Conservation (phyloP, 306 rosid species). For the Mimosa bimucronata region DNA sequence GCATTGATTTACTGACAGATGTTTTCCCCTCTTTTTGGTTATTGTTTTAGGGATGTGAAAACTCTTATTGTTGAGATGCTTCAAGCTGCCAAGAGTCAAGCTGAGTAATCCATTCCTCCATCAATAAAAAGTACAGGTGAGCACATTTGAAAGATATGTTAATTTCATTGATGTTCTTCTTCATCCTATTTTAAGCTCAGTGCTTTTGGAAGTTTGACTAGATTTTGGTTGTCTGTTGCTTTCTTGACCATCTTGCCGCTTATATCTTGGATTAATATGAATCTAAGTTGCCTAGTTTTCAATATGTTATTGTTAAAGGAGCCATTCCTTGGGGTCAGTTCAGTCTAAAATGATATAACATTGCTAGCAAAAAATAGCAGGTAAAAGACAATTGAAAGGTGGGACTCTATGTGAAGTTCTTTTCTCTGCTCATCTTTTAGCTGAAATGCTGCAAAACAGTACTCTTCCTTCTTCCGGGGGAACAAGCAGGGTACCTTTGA, state of each 20-base stretch:
- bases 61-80: constrained; percentile 96
- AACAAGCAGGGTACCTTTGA: constrained; percentile 30
- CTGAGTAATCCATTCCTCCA: constrained; percentile 43
- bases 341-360: neutral
- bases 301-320: constrained; percentile 7
- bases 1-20: neutral
- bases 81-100: constrained; percentile 70
- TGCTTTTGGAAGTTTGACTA: constrained; percentile 11
- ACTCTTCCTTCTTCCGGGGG: constrained; percentile 25
- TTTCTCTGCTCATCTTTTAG: constrained; percentile 31
- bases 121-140: constrained; percentile 41
- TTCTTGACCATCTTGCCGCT: neutral
- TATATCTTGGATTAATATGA: constrained; percentile 12
- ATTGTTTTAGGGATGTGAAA: constrained; percentile 78
- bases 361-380: neutral
- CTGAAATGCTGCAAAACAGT: constrained; percentile 43
- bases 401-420: constrained; percentile 2
- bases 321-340: neutral
- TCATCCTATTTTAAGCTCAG: constrained; percentile 8
- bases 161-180: constrained; percentile 14
- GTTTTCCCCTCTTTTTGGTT: neutral
- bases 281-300: constrained; percentile 28
- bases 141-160: constrained; percentile 23
- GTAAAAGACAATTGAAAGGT: constrained; percentile 1
- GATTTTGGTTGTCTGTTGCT: constrained; percentile 8